These are phyloP conservation scores for Mycosarcoma mackinlayi DNA, from an alignment of 1,284 basidiomycete species.

Conservation along the genomic window DNA sequence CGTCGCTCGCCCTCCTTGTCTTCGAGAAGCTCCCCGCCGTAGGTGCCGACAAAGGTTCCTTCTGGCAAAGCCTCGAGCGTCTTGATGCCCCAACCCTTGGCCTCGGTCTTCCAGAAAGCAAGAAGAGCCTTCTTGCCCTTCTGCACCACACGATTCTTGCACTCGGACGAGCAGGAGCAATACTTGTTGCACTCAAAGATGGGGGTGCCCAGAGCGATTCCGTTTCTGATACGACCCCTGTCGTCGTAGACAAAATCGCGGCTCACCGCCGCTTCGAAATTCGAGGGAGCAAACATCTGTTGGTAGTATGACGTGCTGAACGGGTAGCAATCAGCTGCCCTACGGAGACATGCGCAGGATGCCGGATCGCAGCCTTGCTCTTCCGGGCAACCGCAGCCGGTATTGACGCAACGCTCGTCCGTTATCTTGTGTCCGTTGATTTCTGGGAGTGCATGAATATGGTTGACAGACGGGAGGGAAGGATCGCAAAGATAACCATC, in stretches of 20 bases:
- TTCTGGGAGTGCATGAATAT: slow-evolving; percentile 4
- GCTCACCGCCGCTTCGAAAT: not conserved
- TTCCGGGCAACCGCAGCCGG: slow-evolving; percentile 47
- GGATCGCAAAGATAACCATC: slow-evolving; percentile 46
- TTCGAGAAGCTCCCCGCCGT: slow-evolving; percentile 83
- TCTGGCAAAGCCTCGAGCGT: slow-evolving; percentile 61
- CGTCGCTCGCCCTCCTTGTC: slow-evolving; percentile 77
- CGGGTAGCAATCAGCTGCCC: slow-evolving; percentile 30
- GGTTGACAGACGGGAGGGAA: slow-evolving; percentile 10
- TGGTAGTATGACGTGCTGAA: slow-evolving; percentile 12
- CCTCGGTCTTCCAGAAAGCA: slow-evolving; percentile 75
- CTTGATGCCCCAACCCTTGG: slow-evolving; percentile 76
- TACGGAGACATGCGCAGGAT: slow-evolving; percentile 46
- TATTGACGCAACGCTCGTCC: slow-evolving; percentile 25
- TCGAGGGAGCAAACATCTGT: slow-evolving; percentile 10
- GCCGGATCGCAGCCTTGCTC: slow-evolving; percentile 50
- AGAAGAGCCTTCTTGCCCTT: slow-evolving; percentile 74
- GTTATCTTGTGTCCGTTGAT: slow-evolving; percentile 35
- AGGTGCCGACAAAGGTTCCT: slow-evolving; percentile 82
- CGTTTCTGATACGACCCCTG: slow-evolving; percentile 19
- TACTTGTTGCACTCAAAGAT: slow-evolving; percentile 87
- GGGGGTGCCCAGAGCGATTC: slow-evolving; percentile 69
- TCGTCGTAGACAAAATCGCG: slow-evolving; percentile 42
- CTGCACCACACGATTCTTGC: slow-evolving; percentile 85
- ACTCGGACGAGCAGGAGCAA: slow-evolving; percentile 81